Base-by-base conservation (phyloP, 2,329 filamentous ascomycete genomes). In the Leptographium procerum region DNA sequence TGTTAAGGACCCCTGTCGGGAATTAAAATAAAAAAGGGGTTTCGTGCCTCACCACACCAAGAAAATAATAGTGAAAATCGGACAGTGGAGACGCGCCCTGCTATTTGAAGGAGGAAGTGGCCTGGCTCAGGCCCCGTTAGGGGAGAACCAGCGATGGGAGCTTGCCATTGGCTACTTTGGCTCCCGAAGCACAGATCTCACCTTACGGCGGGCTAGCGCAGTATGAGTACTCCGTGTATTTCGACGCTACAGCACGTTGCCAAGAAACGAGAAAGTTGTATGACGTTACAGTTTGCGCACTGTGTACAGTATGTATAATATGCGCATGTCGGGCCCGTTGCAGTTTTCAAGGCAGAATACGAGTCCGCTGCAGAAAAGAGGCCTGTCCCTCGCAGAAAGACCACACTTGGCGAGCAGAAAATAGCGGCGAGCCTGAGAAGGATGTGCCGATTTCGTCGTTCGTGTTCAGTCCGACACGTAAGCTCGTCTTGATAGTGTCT, bases 21-120 rank as follows among this genome's bases (percentile, higher is more conserved):
- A 34, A 45, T 52, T 52, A 52, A 40, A 52, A 57, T 33, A 53
- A 56, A 61, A 61, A 62, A 63, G 48, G 61, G 62, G 62, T 59
- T 57, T 59, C 61, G 61, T 63, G 58, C 58, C 60, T 55, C 59
- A 48, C 36, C 59, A 11, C n/a, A 24, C 5, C 43, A 55, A 28
- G 53, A 52, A 52, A 36, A 52, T 16, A 40, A 29, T 45, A 52
- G 29, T 33, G 43, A 40, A 56, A 56, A 14, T 6, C 26, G 29
- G 45, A 33, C 40, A 14, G 54, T 56, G 54, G 54, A 48, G 54
- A 34, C 40, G 40, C 50, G 50, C 31, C 29, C 26, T 51, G 16
- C 2, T 19, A 16, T 43, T 43, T 8, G 22, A 54, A 24, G 28
- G 29, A 28, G 31, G 28, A 52, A 52, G 34, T 33, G 22, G 26